phyloP scores from a whole-genome alignment of 345 rosid species.

The Citrus maxima region DNA sequence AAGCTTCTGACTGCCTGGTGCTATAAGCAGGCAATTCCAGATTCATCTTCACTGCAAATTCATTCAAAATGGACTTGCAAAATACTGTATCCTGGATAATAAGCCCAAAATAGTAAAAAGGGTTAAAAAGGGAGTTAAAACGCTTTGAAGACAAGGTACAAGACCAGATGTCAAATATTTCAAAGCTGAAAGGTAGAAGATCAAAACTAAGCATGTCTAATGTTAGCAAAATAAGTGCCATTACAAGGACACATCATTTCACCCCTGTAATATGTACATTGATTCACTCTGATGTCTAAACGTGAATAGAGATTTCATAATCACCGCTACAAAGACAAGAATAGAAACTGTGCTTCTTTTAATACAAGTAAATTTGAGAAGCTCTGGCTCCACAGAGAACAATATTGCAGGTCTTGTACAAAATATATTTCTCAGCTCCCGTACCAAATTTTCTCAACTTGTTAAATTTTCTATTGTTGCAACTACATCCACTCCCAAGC shows the following conservation, averaged over 20 bases:
- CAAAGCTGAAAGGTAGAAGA: background rate
- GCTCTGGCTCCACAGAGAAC: background rate
- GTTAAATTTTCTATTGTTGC: background rate
- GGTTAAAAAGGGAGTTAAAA: background rate
- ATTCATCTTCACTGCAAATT: conserved; percentile 38
- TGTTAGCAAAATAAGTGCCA: background rate
- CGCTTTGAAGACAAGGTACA: background rate
- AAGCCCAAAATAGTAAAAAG: background rate
- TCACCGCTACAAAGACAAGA: background rate
- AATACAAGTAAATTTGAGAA: background rate
- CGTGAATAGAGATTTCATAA: background rate
- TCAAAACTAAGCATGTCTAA: background rate
- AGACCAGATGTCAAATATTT: background rate
- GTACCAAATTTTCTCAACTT: background rate
- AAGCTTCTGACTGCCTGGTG: conserved; percentile 19
- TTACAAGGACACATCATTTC: background rate
- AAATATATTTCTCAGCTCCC: background rate
- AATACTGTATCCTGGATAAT: conserved; percentile 28
- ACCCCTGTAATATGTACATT: background rate
- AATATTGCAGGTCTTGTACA: background rate
- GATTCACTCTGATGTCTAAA: background rate
- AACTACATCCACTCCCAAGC: background rate
- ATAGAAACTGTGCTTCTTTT: background rate
- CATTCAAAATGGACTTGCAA: conserved; percentile 49
- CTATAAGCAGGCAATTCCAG: conserved; percentile 28